Evolutionary conservation across 2,329 filamentous ascomycete genomes (phyloP), one percentile per base, ranked within the genome.

Genomic region (Xylaria sp.): DNA sequence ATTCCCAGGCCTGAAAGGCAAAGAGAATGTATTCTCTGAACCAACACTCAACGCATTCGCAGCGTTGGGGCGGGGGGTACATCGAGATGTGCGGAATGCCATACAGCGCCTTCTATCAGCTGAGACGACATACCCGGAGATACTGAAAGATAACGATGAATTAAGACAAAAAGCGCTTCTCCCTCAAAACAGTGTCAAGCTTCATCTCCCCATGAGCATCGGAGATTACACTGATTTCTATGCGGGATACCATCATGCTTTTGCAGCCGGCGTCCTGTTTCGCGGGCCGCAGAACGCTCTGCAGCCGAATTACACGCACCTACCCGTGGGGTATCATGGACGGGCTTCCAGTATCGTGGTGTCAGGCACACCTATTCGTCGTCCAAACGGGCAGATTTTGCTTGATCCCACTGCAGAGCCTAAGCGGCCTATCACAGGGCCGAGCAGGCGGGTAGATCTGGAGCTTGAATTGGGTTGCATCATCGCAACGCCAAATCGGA

Each of bases 191-290:
- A 81, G 87, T 22, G 86, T 90, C 55, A 86, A 83, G 69, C 89
- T 86, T 75, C 90, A 94, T 74, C 75, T 95, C 7, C 92, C 92
- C 1, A 89, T 96, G 87, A 83, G 85, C 61, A 93, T 95, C 72
- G 90, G 91, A 29, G 92, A 95, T 77, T 96, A 95, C 77, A 93
- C 92, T 1, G 92, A 96, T 78, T 96, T 96, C 81, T 96, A 93
- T 75, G 92, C 90, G 10, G 92, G 92, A 15, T 81, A 90, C 70
- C 90, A 94, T 76, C 92, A 96, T 79, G 92, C 92, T 20, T 90
- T 88, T 80, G 70, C 73, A 65, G 85, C 90, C 17, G 92, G 91
- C 3, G 83, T 85, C 11, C 84, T 95, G 68, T 93, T 95, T 80
- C 87, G 92, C 49, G 92, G 91, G 0, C 85, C 89, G 0, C 83